Evolutionary conservation across 1,139 yeast genomes (phyloP).

Genomic region (Meyerozyma smithsonii): DNA sequence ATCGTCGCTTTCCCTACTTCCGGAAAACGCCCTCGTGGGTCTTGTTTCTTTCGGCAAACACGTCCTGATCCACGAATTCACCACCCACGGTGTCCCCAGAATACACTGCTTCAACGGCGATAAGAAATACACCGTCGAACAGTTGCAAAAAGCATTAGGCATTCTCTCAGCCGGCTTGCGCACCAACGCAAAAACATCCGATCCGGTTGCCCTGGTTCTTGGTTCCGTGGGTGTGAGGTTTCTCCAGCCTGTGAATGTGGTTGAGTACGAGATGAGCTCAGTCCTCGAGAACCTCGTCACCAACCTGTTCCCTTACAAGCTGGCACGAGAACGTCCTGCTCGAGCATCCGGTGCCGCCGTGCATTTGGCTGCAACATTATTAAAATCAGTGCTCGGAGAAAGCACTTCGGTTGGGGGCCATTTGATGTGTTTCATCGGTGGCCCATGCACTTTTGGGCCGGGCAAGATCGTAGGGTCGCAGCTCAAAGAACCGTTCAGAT

Average conservation of each 20-base stretch:
- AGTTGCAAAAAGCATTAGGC: constrained; percentile 51
- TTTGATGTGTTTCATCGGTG: constrained; percentile 54
- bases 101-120: constrained; percentile 54
- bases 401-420: constrained; percentile 53
- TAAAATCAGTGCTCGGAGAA: constrained; percentile 38
- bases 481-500: constrained; percentile 51
- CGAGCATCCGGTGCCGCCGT: constrained; percentile 68
- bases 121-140: constrained; percentile 49
- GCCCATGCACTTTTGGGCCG: constrained; percentile 56
- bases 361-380: constrained; percentile 51
- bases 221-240: constrained; percentile 33
- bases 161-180: constrained; percentile 37
- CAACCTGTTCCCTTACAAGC: constrained; percentile 49
- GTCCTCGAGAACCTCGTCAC: constrained; percentile 49
- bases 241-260: constrained; percentile 44
- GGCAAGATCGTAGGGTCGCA: constrained; percentile 47
- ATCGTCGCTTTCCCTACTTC: constrained; percentile 52
- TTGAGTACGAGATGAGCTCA: constrained; percentile 52
- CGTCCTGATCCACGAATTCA: constrained; percentile 58
- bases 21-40: constrained; percentile 56
- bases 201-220: constrained; percentile 15
- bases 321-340: constrained; percentile 44
- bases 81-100: constrained; percentile 24
- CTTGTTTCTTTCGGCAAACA: constrained; percentile 61
- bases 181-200: constrained; percentile 5